Conservation (phyloP, 345 rosid genomes). For the Gossypium bickii region DNA sequence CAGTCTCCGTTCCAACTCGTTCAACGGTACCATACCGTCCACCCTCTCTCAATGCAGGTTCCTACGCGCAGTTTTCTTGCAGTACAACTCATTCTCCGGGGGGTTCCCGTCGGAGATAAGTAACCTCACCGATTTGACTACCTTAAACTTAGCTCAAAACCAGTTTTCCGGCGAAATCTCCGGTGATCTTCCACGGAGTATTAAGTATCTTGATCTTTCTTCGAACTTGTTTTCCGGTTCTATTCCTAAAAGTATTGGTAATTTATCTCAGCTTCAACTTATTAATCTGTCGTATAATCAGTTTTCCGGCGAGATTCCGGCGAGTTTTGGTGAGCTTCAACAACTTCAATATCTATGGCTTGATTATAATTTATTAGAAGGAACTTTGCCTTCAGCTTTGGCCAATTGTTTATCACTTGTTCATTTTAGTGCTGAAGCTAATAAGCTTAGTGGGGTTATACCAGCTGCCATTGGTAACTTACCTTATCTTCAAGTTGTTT, state of each 20-base stretch:
- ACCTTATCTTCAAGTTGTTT: conserved; percentile 58
- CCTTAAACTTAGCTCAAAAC: conserved; percentile 66
- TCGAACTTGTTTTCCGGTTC: conserved; percentile 69
- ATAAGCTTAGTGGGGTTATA: conserved; percentile 64
- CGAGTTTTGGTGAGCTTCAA: conserved; percentile 57
- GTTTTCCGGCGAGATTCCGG: conserved; percentile 71
- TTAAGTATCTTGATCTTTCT: conserved; percentile 68
- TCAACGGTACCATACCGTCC: conserved; percentile 76
- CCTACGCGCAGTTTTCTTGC: conserved; percentile 69
- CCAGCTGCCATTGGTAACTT: conserved; percentile 82
- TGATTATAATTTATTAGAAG: conserved; percentile 58
- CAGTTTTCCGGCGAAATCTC: conserved; percentile 63
- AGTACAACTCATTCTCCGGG: conserved; percentile 89
- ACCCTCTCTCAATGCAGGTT: conserved; percentile 66
- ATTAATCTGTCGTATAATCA: conserved; percentile 78
- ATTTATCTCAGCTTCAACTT: conserved; percentile 60
- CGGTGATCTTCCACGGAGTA: conserved; percentile 36
- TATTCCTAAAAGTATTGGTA: conserved; percentile 46
- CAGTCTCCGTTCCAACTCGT: conserved; percentile 70
- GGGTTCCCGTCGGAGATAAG: conserved; percentile 48
- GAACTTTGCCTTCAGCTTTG: conserved; percentile 79
- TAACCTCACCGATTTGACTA: conserved; percentile 54
- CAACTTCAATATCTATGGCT: conserved; percentile 71
- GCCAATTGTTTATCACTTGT: conserved; percentile 76
- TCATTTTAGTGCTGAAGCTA: conserved; percentile 69